Conservation (phyloP, 176 grass and related monocot genomes). For the Cenchrus americanus region DNA sequence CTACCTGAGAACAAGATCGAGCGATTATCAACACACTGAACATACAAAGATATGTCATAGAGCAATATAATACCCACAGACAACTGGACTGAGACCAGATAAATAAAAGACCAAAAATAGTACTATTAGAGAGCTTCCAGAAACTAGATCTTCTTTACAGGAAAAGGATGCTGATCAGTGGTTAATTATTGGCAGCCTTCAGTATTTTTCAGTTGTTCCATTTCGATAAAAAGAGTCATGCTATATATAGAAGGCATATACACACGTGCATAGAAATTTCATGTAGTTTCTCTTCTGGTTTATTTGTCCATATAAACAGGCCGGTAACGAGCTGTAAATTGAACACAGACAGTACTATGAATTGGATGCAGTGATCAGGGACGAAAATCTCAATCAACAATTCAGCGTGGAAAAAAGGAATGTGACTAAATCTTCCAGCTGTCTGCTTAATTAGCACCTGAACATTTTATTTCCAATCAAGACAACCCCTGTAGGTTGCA, state of each 20-base stretch:
- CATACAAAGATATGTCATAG: not conserved
- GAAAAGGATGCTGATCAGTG: not conserved
- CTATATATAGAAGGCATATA: slow-evolving; percentile 4
- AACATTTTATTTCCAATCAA: not conserved
- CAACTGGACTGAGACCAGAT: not conserved
- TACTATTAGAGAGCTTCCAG: not conserved
- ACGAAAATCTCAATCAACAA: not conserved
- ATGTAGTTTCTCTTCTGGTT: slow-evolving; percentile 12
- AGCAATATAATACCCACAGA: not conserved
- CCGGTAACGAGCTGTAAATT: not conserved
- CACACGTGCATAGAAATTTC: not conserved
- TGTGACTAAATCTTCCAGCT: not conserved
- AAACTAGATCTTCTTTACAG: not conserved
- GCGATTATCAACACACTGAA: not conserved
- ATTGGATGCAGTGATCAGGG: not conserved
- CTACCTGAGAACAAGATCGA: not conserved
- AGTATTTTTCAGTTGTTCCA: not conserved
- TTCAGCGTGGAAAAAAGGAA: not conserved
- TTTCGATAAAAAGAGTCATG: not conserved
- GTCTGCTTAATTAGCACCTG: not conserved
- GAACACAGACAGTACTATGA: not conserved
- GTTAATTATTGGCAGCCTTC: not conserved
- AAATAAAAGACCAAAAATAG: not conserved
- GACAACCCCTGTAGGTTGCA: not conserved
- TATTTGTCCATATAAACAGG: not conserved